These are phyloP conservation scores for Linnemannia hyalina DNA, from an alignment of 192 early-diverging fungal species.

Conservation along the genomic window DNA sequence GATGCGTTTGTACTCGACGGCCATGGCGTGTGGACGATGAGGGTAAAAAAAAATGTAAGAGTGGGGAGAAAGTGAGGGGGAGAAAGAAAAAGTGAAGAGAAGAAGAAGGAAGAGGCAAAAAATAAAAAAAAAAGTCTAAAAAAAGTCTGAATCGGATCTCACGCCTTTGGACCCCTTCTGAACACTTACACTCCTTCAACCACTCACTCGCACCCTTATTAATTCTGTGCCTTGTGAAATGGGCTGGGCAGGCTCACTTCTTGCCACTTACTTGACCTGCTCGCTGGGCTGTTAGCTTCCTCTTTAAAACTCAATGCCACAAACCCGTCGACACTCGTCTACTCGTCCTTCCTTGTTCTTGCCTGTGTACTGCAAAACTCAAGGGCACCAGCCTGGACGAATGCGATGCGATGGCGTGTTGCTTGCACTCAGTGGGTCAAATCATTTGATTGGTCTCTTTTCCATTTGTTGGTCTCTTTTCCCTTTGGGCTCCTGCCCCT, in stretches of 20 bases:
- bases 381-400: neutral
- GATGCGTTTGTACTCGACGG: conserved; percentile 73
- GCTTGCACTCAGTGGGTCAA: neutral
- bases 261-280: neutral
- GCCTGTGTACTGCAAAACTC: neutral
- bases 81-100: neutral
- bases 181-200: neutral
- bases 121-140: neutral
- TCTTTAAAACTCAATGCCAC: neutral
- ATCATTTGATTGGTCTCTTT: neutral
- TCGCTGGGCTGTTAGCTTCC: neutral
- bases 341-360: neutral
- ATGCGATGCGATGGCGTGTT: neutral
- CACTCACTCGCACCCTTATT: neutral
- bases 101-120: neutral
- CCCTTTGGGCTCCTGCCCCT: conserved; percentile 1
- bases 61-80: neutral
- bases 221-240: neutral
- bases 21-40: conserved; percentile 54
- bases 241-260: conserved; percentile 7
- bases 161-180: neutral
- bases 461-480: neutral
- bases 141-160: too few species aligned
- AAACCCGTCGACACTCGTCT: too few species aligned
- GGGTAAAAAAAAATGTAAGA: neutral